Percentiles rank a stretch among this genome's conserved stretches.
Evolutionary conservation across 1,139 yeast genomes (phyloP).

Genomic region (Lodderomyces pseudojiufengensis): DNA sequence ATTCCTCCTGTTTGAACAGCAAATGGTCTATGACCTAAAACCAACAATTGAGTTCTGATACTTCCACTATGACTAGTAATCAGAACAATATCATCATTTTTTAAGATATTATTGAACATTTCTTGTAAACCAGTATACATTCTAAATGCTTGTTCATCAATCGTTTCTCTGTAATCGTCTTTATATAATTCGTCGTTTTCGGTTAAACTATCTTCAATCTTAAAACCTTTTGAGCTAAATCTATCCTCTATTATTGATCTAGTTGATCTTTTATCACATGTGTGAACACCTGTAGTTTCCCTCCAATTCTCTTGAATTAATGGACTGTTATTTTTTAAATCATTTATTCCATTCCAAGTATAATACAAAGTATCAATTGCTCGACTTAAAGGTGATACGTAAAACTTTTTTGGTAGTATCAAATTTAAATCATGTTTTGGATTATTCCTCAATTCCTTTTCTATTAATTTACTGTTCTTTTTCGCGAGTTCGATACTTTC

Average conservation of each 20-base stretch:
- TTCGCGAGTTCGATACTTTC: conserved; percentile 40
- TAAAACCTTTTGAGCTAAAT: conserved; percentile 29
- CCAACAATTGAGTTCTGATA: conserved; percentile 39
- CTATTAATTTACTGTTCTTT: conserved; percentile 25
- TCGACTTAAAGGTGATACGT: conserved; percentile 35
- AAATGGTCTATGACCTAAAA: conserved; percentile 39
- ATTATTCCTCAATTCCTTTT: conserved; percentile 18
- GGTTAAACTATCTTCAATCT: conserved; percentile 36
- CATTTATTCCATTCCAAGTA: conserved; percentile 31
- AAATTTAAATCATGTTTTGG: conserved; percentile 15
- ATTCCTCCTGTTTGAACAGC: conserved; percentile 45
- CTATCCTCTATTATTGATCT: conserved; percentile 28
- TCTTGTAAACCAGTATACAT: conserved; percentile 34
- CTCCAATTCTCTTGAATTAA: conserved; percentile 39
- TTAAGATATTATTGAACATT: conserved; percentile 23
- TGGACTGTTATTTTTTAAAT: conserved; percentile 24
- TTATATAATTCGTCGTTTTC: conserved; percentile 40
- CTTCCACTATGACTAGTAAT: conserved; percentile 41
- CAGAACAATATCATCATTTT: conserved; percentile 19
- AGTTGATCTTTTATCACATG: conserved; percentile 42
- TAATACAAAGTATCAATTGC: conserved; percentile 35
- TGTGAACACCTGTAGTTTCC: conserved; percentile 44
- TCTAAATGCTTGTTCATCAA: conserved; percentile 39
- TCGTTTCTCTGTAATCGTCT: conserved; percentile 37
- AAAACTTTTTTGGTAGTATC: conserved; percentile 29